These are phyloP conservation scores for Fusarium irregulare DNA, from an alignment of 2,329 filamentous ascomycete genomes.

Conservation along the genomic window DNA sequence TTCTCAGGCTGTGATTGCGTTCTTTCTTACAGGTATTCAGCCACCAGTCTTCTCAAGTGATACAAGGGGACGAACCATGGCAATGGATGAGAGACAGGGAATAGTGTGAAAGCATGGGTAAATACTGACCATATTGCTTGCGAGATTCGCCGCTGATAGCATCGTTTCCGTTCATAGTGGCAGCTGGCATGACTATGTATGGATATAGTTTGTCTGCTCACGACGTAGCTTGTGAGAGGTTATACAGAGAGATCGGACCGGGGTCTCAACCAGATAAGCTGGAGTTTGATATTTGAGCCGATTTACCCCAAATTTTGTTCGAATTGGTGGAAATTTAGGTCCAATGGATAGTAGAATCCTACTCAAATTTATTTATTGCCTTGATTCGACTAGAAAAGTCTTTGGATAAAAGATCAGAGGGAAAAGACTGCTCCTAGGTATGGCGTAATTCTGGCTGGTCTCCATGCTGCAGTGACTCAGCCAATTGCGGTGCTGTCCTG, in stretches of 20 bases:
- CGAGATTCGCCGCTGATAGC: slow-evolving; percentile 31
- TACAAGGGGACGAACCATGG: background rate
- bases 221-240: slow-evolving; percentile 14
- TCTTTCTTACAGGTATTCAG: slow-evolving; percentile 77
- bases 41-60: slow-evolving; percentile 54
- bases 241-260: slow-evolving; percentile 27
- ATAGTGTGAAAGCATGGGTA: background rate
- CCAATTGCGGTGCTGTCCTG: slow-evolving; percentile 38
- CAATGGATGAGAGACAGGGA: background rate
- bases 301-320: slow-evolving; percentile 10
- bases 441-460: slow-evolving; percentile 46
- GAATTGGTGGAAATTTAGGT: slow-evolving; percentile 28
- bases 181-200: slow-evolving; percentile 26
- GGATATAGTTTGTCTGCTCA: slow-evolving; percentile 2
- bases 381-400: slow-evolving; percentile 33
- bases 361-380: slow-evolving; percentile 20
- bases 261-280: slow-evolving; percentile 12
- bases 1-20: slow-evolving; percentile 83
- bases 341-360: slow-evolving; percentile 20
- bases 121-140: slow-evolving; percentile 49
- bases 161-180: slow-evolving; percentile 43
- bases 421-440: slow-evolving; percentile 40
- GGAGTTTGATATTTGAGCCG: slow-evolving; percentile 22
- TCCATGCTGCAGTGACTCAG: slow-evolving; percentile 39
- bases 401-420: slow-evolving; percentile 32